Evolutionary conservation across 2,329 filamentous ascomycete genomes (phyloP).

Genomic region (Rhinocladiella similis): DNA sequence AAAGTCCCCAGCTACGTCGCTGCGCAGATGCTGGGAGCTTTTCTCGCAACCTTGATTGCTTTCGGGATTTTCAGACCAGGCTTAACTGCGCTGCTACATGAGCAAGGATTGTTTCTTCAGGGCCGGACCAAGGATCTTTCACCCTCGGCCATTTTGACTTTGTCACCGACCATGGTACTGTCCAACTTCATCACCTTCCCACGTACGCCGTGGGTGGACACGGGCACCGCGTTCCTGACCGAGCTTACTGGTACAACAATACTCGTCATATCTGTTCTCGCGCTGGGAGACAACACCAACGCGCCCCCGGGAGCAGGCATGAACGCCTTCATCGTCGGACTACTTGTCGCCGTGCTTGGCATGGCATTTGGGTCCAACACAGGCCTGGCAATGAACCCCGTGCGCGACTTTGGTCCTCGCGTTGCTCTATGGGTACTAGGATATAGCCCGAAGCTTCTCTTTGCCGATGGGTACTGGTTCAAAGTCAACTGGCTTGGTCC

Average conservation of each 20-base stretch:
- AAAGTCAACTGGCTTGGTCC: slow-evolving; percentile 43
- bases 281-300: slow-evolving; percentile 49
- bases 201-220: slow-evolving; percentile 40
- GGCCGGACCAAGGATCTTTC: background rate
- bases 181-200: slow-evolving; percentile 48
- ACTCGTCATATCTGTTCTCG: slow-evolving; percentile 45
- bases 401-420: slow-evolving; percentile 52
- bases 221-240: slow-evolving; percentile 47
- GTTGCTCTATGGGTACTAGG: slow-evolving; percentile 48
- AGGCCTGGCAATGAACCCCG: slow-evolving; percentile 50
- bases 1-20: slow-evolving; percentile 53
- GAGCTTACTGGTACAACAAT: slow-evolving; percentile 49
- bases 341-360: slow-evolving; percentile 39
- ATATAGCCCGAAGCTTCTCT: slow-evolving; percentile 45
- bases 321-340: slow-evolving; percentile 52
- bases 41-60: slow-evolving; percentile 50
- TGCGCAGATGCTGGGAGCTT: slow-evolving; percentile 55
- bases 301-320: slow-evolving; percentile 52
- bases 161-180: slow-evolving; percentile 2
- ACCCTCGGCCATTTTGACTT: background rate
- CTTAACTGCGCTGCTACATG: slow-evolving; percentile 31
- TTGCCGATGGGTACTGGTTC: slow-evolving; percentile 49
- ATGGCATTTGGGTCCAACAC: slow-evolving; percentile 49
- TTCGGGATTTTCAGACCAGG: slow-evolving; percentile 42
- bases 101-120: background rate